Evolutionary conservation across 2,329 filamentous ascomycete species (phyloP), one percentile per base, ranked within the genome.

Genomic region (Aaosphaeria pasadenensis): DNA sequence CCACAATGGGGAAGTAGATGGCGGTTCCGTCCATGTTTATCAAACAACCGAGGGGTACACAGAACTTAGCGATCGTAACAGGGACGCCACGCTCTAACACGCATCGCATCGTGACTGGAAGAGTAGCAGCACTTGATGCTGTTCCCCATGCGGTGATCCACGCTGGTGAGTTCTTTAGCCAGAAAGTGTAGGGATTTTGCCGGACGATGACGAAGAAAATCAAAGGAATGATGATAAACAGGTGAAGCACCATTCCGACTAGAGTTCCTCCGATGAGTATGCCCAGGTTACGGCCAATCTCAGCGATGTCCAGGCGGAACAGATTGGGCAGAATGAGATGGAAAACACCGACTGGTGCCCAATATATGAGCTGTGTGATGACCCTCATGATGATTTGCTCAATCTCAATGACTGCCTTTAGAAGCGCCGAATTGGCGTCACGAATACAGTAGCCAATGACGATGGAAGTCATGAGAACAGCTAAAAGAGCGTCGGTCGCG

Each of bases 81-180:
- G 78, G 74, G 1, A 78, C 60, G 0, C 71, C 71, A 4, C 69
- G 68, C 11, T 64, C 72, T 6, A 69, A 56, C 5, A 71, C 66
- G 13, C 69, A 73, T 11, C 69, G 65, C 42, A 80, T 69, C 2
- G 77, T 79, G 11, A 80, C 72, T 0, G 78, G 73, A 24, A 81
- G 65, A 1, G 78, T 81, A 5, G 77, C 78, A 9, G 78, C 78
- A 2, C 75, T 78, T 1, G 76, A 79, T 1, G 78, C 77, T 7
- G 77, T 75, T 36, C 78, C 77, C 77, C 78, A 81, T 1, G 77
- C 78, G 1, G 77, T 80, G 44, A 80, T 68, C 78, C 78, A 81
- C 0, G 77, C 77, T 0, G 74, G 75, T 3, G 75, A 76, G 50
- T 71, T 73, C 49, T 71, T 74, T 49, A 77, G 13, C 77, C 77